Evolutionary conservation across 768 basidiomycete genomes (phyloP).

Genomic region (Phylloporus sp.): DNA sequence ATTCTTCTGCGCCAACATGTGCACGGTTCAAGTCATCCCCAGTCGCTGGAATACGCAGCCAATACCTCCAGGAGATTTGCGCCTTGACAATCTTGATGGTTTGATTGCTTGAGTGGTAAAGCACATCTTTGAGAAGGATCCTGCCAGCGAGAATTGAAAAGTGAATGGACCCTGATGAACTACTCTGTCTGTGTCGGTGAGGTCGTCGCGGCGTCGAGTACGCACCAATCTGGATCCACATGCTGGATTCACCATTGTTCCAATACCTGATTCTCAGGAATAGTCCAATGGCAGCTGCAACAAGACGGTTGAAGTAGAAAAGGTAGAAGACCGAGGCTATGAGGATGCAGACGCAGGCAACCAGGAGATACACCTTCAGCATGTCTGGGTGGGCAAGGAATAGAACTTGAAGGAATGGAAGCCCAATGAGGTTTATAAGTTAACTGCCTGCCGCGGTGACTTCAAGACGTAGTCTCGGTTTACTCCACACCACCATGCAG

Average conservation of each 20-base stretch:
- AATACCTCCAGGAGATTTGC: slow-evolving; percentile 90
- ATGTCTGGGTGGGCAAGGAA: slow-evolving; percentile 29
- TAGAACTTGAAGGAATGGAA: background rate
- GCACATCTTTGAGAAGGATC: slow-evolving; percentile 82
- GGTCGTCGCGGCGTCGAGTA: slow-evolving; percentile 1
- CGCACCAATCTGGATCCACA: slow-evolving; percentile 82
- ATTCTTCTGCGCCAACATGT: slow-evolving; percentile 46
- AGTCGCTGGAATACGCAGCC: slow-evolving; percentile 78
- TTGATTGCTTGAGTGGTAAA: slow-evolving; percentile 91
- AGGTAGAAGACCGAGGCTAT: slow-evolving; percentile 64
- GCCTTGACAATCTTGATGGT: slow-evolving; percentile 81
- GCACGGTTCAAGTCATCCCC: slow-evolving; percentile 60
- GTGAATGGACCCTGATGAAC: slow-evolving; percentile 73
- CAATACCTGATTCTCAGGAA: slow-evolving; percentile 70
- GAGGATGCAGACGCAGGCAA: slow-evolving; percentile 56
- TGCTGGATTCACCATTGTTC: slow-evolving; percentile 71
- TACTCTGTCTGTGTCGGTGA: slow-evolving; percentile 1
- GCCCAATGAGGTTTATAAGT: background rate
- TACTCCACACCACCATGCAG: slow-evolving; percentile 11
- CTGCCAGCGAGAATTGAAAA: slow-evolving; percentile 85
- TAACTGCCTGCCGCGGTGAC: too few species aligned
- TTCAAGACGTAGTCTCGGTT: background rate
- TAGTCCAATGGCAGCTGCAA: slow-evolving; percentile 65
- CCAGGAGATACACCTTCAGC: slow-evolving; percentile 58
- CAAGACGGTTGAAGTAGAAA: slow-evolving; percentile 88